phyloP scores from a whole-genome alignment of 2,329 filamentous ascomycete species.

The Nannizzia gypsea region DNA sequence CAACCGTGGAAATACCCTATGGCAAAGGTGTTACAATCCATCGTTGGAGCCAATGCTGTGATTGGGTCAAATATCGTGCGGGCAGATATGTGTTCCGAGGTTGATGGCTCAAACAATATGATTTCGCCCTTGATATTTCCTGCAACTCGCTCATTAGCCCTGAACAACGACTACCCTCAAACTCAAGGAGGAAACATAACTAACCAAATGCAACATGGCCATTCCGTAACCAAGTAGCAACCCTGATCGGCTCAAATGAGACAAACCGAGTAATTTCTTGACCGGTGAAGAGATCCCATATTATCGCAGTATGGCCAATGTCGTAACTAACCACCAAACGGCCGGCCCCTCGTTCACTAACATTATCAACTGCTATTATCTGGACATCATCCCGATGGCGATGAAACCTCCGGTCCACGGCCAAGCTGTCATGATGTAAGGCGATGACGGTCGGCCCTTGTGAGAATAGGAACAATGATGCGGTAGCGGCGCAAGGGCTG shows the following conservation, averaged over 20 bases:
- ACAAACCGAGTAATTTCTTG: conserved; percentile 84
- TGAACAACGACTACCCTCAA: background rate
- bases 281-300: conserved; percentile 91
- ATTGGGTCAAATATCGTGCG: conserved; percentile 91
- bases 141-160: conserved; percentile 30
- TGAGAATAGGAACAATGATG: conserved; percentile 79
- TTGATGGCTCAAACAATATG: conserved; percentile 85
- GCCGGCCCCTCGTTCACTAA: conserved; percentile 74
- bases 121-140: conserved; percentile 88
- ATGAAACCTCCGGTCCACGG: conserved; percentile 75
- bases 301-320: conserved; percentile 77
- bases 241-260: conserved; percentile 74
- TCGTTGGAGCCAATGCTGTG: conserved; percentile 77
- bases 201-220: conserved; percentile 93
- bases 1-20: conserved; percentile 57
- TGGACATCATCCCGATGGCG: conserved; percentile 72
- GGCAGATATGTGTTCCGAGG: conserved; percentile 81
- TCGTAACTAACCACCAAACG: conserved; percentile 89
- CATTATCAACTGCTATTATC: conserved; percentile 78
- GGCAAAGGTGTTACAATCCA: conserved; percentile 87
- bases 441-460: conserved; percentile 72
- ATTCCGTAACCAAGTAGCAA: conserved; percentile 91
- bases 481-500: conserved; percentile 81
- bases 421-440: conserved; percentile 83
- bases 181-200: conserved; percentile 18